Evolutionary conservation across 352 stramenopile genomes (phyloP).

Genomic region (Phytophthora rubi): DNA sequence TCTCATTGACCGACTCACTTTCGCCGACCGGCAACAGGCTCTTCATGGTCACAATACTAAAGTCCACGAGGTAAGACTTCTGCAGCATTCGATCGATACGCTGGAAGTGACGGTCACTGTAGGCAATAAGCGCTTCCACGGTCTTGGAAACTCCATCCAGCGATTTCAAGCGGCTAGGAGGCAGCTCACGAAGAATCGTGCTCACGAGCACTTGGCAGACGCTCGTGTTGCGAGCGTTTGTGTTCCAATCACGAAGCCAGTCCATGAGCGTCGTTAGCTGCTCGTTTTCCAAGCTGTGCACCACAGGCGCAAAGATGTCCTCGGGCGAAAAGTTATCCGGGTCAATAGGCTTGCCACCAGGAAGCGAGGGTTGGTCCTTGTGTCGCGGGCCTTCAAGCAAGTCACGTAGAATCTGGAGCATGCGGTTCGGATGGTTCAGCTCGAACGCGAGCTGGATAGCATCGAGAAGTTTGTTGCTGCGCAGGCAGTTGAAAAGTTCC

Average conservation of each 20-base stretch:
- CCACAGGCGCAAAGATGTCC: constrained; percentile 64
- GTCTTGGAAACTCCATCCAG: constrained; percentile 79
- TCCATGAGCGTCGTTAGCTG: constrained; percentile 91
- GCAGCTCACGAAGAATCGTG: constrained; percentile 83
- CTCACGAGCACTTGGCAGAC: constrained; percentile 95
- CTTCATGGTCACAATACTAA: constrained; percentile 89
- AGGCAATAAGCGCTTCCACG: constrained; percentile 95
- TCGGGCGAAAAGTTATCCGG: constrained; percentile 65
- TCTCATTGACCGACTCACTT: constrained; percentile 39
- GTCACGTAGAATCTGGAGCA: constrained; percentile 92
- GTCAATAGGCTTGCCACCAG: constrained; percentile 44
- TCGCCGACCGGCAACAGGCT: constrained; percentile 64
- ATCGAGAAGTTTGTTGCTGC: constrained; percentile 90
- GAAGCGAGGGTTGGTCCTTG: constrained; percentile 62
- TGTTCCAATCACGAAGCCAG: constrained; percentile 98
- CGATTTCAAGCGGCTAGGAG: constrained; percentile 69
- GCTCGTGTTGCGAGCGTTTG: constrained; percentile 93
- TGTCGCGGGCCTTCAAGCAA: constrained; percentile 78
- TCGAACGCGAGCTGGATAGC: constrained; percentile 91
- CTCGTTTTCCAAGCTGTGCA: constrained; percentile 83
- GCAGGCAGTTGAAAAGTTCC: constrained; percentile 94
- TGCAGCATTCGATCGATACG: constrained; percentile 96
- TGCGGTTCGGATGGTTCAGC: constrained; percentile 92
- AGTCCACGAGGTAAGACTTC: constrained; percentile 98
- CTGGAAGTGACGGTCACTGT: constrained; percentile 98